Percentiles rank a stretch among this genome's conserved stretches.
These are phyloP conservation scores for Coemansia sp. DNA, from an alignment of 192 early-diverging fungal species.

Conservation along the genomic window DNA sequence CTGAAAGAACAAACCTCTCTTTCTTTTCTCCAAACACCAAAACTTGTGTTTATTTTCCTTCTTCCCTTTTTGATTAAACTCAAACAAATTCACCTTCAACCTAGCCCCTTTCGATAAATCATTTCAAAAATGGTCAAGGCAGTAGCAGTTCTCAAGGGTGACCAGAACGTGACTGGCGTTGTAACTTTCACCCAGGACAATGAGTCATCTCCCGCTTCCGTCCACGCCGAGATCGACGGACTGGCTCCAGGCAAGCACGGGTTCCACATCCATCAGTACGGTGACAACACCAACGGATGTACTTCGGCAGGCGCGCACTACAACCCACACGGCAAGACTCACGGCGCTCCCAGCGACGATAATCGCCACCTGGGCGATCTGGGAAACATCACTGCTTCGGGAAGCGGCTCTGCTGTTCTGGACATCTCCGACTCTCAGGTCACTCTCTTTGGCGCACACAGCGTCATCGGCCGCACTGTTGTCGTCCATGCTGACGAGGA, in stretches of 20 bases:
- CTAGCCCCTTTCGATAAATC: background rate
- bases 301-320: conserved; percentile 84
- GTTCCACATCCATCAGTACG: conserved; percentile 84
- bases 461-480: conserved; percentile 79
- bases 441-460: conserved; percentile 71
- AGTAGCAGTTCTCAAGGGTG: conserved; percentile 75
- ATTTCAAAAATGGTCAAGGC: conserved; percentile 77
- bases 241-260: conserved; percentile 76
- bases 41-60: background rate
- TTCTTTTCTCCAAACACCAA: background rate
- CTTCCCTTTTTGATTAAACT: background rate
- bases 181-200: conserved; percentile 70
- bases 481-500: conserved; percentile 84
- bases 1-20: background rate
- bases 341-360: conserved; percentile 72
- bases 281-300: conserved; percentile 77
- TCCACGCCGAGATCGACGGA: conserved; percentile 63
- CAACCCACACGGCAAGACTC: conserved; percentile 75
- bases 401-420: conserved; percentile 58
- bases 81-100: background rate
- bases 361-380: conserved; percentile 88
- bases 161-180: conserved; percentile 64
- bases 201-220: conserved; percentile 56
- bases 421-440: conserved; percentile 63
- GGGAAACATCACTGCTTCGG: conserved; percentile 72